phyloP scores from a whole-genome alignment of 148 eudicot species.

The Spergularia marina region DNA sequence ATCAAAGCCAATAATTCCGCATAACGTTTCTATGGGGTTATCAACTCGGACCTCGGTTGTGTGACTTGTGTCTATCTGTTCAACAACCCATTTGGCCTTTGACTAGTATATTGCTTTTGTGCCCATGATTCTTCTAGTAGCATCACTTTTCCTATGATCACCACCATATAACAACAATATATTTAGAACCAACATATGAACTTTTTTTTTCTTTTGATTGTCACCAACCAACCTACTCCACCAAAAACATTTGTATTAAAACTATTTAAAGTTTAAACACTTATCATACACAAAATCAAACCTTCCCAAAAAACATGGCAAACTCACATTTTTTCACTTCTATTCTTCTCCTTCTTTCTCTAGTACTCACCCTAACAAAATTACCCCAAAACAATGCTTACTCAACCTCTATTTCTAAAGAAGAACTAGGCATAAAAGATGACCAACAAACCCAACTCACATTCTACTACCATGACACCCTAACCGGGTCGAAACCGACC shows the following conservation, averaged over 20 bases:
- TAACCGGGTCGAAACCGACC: slow-evolving; percentile 28
- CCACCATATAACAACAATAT: too few relatives aligned
- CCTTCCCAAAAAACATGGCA: slow-evolving; percentile 13
- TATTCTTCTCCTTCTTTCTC: slow-evolving; percentile 8
- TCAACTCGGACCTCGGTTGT: too few relatives aligned
- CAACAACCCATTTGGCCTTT: too few relatives aligned
- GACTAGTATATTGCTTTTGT: neutral
- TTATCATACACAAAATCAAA: neutral
- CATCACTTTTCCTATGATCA: too few relatives aligned
- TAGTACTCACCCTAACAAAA: neutral
- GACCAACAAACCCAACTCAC: slow-evolving; percentile 24
- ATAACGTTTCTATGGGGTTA: too few relatives aligned
- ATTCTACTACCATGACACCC: slow-evolving; percentile 32
- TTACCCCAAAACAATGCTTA: slow-evolving; percentile 18
- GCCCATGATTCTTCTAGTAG: too few relatives aligned
- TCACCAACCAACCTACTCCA: slow-evolving; percentile 10
- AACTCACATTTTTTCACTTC: neutral
- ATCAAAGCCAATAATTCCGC: too few relatives aligned
- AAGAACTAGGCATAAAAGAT: slow-evolving; percentile 26
- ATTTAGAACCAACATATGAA: too few relatives aligned
- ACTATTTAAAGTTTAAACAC: slow-evolving; percentile 14
- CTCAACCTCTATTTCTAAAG: slow-evolving; percentile 10
- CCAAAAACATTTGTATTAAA: slow-evolving; percentile 2
- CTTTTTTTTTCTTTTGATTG: slow-evolving; percentile 16
- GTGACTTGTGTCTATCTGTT: too few relatives aligned